Evolutionary conservation across 164 flowering plant species (phyloP).

Genomic region (Dillenia suffruticosa): DNA sequence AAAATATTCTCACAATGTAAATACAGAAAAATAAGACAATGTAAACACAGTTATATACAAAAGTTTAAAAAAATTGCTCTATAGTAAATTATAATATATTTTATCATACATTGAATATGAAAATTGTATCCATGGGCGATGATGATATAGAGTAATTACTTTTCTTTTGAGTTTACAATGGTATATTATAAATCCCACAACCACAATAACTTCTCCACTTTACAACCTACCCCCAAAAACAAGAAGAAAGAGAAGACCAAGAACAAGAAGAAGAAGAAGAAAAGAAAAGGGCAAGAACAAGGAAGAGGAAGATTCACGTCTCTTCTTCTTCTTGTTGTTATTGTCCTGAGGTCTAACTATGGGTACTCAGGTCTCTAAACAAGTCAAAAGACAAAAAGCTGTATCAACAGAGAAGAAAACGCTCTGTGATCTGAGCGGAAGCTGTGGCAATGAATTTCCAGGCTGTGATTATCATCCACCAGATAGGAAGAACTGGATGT

Average conservation of each 20-base stretch:
- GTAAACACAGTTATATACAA: too few species aligned
- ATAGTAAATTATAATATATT: too few species aligned
- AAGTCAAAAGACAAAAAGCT: conserved; percentile 47
- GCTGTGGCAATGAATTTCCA: conserved; percentile 48
- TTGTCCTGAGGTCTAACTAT: conserved; percentile 18
- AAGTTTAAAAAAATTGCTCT: too few species aligned
- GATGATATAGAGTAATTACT: background rate
- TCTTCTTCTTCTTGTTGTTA: background rate
- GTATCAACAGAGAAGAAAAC: conserved; percentile 52
- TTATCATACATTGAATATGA: too few species aligned
- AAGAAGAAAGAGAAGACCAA: background rate
- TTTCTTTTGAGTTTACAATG: conserved; percentile 6
- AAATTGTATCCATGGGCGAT: too few species aligned
- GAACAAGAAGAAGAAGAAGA: background rate
- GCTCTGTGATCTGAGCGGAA: conserved; percentile 37
- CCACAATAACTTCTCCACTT: conserved; percentile 4
- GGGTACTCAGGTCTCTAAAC: conserved; percentile 72
- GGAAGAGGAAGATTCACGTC: conserved; percentile 5
- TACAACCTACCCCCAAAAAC: background rate
- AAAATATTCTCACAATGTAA: too few species aligned
- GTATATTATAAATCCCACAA: conserved; percentile 8
- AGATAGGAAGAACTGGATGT: conserved; percentile 85
- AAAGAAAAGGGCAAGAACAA: conserved; percentile 11
- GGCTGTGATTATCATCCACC: conserved; percentile 59
- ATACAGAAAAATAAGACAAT: too few species aligned